A percentile compares a stretch with the other conserved stretches of the same genome.
These are phyloP conservation scores for Epichloe glyceriae DNA, from an alignment of 2,329 filamentous ascomycete genomes.

Conservation along the genomic window DNA sequence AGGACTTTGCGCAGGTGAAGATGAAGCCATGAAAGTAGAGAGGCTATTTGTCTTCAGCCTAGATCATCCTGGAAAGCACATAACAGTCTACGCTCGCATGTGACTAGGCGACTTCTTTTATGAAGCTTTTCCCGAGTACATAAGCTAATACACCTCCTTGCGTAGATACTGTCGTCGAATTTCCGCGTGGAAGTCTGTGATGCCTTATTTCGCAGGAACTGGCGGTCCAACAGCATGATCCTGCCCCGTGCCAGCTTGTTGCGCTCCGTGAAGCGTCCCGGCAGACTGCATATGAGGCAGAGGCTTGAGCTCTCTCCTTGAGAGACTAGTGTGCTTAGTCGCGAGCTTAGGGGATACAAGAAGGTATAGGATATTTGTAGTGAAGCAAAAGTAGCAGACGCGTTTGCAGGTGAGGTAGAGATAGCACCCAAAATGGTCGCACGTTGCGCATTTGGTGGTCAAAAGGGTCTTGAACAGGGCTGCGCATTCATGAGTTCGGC, in stretches of 20 bases:
- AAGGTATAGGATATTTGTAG: constrained; percentile 15
- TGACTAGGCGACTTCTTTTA: too few species aligned
- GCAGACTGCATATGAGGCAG: constrained; percentile 3
- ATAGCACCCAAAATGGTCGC: constrained; percentile 24
- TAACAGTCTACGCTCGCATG: too few species aligned
- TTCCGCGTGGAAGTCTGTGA: background rate
- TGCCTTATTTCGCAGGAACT: background rate
- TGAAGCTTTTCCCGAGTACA: too few species aligned
- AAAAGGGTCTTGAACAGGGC: constrained; percentile 21
- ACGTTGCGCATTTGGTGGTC: constrained; percentile 20
- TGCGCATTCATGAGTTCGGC: constrained; percentile 19
- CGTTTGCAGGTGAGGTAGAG: constrained; percentile 25
- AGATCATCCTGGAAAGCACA: too few species aligned
- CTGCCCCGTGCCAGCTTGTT: constrained; percentile 1
- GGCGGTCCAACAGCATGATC: constrained; percentile 7
- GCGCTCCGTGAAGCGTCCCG: constrained; percentile 5
- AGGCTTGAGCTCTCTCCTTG: background rate
- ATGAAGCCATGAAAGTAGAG: too few species aligned
- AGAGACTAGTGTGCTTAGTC: background rate
- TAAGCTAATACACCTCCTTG: too few species aligned
- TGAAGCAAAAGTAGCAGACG: constrained; percentile 27
- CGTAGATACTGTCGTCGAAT: background rate
- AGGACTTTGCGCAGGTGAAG: too few species aligned
- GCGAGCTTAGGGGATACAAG: constrained; percentile 11
- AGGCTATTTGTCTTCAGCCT: too few species aligned